Evolutionary conservation across 2,329 filamentous ascomycete genomes (phyloP).

Genomic region (Pseudonectria foliicola): DNA sequence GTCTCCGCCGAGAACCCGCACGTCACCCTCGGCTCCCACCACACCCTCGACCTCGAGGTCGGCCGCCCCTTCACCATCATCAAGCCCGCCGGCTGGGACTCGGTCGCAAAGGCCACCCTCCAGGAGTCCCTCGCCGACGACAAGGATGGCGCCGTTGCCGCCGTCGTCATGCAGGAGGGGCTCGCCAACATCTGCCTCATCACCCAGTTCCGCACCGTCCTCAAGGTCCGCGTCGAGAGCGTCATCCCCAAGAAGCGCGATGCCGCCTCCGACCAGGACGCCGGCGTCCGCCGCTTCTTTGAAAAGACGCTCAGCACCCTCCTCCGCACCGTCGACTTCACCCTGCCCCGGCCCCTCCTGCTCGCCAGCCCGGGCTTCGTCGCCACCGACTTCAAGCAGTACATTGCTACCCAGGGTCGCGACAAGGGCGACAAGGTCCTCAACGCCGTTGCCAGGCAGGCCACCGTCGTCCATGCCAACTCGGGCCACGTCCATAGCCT

Average conservation of each 20-base stretch:
- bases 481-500: slow-evolving; percentile 83
- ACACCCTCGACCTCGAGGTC: slow-evolving; percentile 73
- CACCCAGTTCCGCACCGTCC: slow-evolving; percentile 69
- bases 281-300: slow-evolving; percentile 69
- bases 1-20: slow-evolving; percentile 46
- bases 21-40: slow-evolving; percentile 48
- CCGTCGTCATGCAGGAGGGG: slow-evolving; percentile 90
- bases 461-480: slow-evolving; percentile 73
- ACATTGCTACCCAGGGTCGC: slow-evolving; percentile 55
- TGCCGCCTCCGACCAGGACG: slow-evolving; percentile 56
- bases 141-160: slow-evolving; percentile 74
- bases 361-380: slow-evolving; percentile 87
- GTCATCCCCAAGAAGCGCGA: slow-evolving; percentile 61
- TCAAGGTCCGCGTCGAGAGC: slow-evolving; percentile 57
- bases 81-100: slow-evolving; percentile 84
- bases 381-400: slow-evolving; percentile 71
- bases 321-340: slow-evolving; percentile 69
- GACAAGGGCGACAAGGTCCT: slow-evolving; percentile 62
- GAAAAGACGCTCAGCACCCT: slow-evolving; percentile 69
- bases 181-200: slow-evolving; percentile 77
- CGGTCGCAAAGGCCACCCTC: slow-evolving; percentile 71
- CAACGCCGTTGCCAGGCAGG: slow-evolving; percentile 51
- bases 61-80: slow-evolving; percentile 82
- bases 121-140: slow-evolving; percentile 72
- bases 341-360: slow-evolving; percentile 62